phyloP scores from a whole-genome alignment of 169 alveolate species.

The Plasmodium malariae region DNA sequence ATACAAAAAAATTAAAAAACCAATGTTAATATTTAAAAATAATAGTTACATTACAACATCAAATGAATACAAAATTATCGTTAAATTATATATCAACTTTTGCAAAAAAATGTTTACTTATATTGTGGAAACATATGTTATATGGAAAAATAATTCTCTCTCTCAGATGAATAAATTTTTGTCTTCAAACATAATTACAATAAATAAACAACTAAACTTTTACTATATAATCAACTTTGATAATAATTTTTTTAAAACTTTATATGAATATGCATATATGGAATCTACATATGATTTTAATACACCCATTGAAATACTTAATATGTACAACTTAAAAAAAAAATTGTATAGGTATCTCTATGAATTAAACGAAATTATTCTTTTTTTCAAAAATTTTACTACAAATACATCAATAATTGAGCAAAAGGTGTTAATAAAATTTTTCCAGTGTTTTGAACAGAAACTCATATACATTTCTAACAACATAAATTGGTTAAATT shows the following conservation, averaged over 20 bases:
- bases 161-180: constrained; percentile 71
- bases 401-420: constrained; percentile 34
- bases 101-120: constrained; percentile 73
- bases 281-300: constrained; percentile 58
- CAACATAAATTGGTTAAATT: constrained; percentile 69
- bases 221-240: constrained; percentile 66
- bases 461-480: constrained; percentile 68
- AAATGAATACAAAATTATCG: constrained; percentile 71
- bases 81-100: constrained; percentile 59
- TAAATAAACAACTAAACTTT: constrained; percentile 72
- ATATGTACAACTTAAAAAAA: constrained; percentile 57
- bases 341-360: constrained; percentile 60
- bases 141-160: constrained; percentile 55
- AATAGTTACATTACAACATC: constrained; percentile 70
- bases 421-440: constrained; percentile 63
- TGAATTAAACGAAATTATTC: constrained; percentile 57
- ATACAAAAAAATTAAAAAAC: constrained; percentile 67
- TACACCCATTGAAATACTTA: constrained; percentile 66
- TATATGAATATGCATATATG: constrained; percentile 68
- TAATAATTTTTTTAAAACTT: constrained; percentile 46
- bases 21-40: constrained; percentile 64
- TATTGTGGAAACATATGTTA: constrained; percentile 42
- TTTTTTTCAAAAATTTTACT: constrained; percentile 61
- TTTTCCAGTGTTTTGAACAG: constrained; percentile 57
- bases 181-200: constrained; percentile 58